Evolutionary conservation across 441 rosid genomes (phyloP), one percentile per base, ranked within the genome.

Genomic region (Pelargonium citronellum): DNA sequence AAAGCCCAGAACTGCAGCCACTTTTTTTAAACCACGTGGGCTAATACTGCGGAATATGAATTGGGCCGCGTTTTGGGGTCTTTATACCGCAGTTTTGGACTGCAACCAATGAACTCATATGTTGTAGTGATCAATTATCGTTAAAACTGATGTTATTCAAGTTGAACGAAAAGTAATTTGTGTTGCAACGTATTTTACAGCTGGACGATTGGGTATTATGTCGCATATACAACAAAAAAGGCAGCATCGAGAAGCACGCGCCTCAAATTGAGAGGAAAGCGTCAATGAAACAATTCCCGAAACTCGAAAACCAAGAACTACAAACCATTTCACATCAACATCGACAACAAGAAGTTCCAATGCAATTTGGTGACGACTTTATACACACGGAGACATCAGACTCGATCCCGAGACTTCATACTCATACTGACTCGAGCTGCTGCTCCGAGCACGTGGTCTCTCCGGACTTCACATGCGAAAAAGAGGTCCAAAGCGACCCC

Each of bases 191-290:
- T 34, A 2, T 68, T 43, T 62, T 64, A 70, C 95, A 93, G 97
- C 96, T 93, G 67, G 98, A 93, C 78, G 97, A 93, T 64, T 93
- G 97, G 98, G 97, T 93, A 11, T 73, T 91, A 9, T 91, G 97
- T 55, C 87, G 98, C 43, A 81, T 91, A 64, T 91, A 91, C 87
- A 94, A 94, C 86, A 94, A 94, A 83, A 94, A 91, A 71, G 97
- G 98, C 16, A 81, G 80, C 47, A 80, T 88, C 53, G 96, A 94
- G 87, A 94, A 88, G 73, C 79, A 86, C 44, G 65, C 69, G 66
- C 79, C 80, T 0, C 61, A 10, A 20, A 49, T 69, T 0, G 83
- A 80, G 22, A 79, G 70, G 58, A 82, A 79, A 43, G 41, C 53
- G 9, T 8, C 22, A 4, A 63, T 55, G 61, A 55, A 55, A 17